Base-by-base conservation (phyloP, 164 flowering plant genomes). In the Nymphaea thermarum region DNA sequence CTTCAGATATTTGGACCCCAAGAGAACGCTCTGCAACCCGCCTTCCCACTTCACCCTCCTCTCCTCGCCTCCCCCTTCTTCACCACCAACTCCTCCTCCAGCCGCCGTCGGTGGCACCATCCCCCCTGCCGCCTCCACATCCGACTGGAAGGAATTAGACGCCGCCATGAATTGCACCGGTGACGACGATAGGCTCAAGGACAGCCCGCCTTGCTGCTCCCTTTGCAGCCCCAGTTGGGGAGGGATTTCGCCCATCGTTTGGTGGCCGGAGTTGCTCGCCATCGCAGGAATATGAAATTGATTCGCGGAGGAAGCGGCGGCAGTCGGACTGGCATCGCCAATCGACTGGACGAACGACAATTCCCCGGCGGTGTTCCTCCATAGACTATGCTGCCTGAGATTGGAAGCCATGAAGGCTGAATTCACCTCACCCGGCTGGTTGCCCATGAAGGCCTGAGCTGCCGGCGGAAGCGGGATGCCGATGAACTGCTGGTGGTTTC, bases 1-100 rank as follows among this genome's bases (percentile, higher is more conserved):
- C 72, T 87, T 95, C 75, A 95, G 73, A 74, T 86, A 95, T 84
- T 89, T 95, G 43, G 98, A 92, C 70, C 97, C 85, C 79, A 90
- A 57, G 66, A 90, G 42, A 70, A 86, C 88, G 55, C 93, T 76
- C 74, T 86, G 93, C 64, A 87, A 51, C 8, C 15, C 14, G 14
- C 57, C 57, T 51, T 51, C 57, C 57, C 57, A 51, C 57, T 51
- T 51, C 57, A 51, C 57, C 57, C 57, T 51, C 14, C 14, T 51
- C 57, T 51, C 57, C 14, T 51, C 57, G 14, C 57, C 57, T 8
- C 57, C 57, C 8, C 57, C 57, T 51, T 51, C 57, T 15, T 51
- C 57, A 51, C 57, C 57, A 8, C 57, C 14, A 8, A 51, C 57
- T 51, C 12, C 57, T 25, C 36, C 36, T 25, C 36, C 36, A 10